A percentile compares a stretch with the other conserved stretches of the same genome.
These are phyloP conservation scores for Oryza punctata DNA, from an alignment of 176 grass and related monocot species.

Conservation along the genomic window DNA sequence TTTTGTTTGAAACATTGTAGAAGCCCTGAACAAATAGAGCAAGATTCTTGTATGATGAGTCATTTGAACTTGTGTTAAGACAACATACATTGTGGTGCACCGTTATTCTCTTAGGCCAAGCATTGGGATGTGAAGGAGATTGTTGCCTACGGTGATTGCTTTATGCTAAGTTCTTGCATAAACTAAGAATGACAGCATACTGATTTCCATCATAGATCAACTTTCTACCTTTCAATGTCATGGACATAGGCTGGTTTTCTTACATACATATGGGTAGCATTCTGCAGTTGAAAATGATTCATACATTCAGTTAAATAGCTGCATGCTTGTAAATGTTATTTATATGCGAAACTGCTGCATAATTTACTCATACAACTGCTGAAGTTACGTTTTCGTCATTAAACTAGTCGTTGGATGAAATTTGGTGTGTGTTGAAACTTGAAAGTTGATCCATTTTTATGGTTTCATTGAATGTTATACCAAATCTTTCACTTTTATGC, in stretches of 20 bases:
- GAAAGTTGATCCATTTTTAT: not conserved
- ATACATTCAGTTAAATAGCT: not conserved
- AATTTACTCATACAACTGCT: not conserved
- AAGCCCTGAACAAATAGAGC: slow-evolving; percentile 28
- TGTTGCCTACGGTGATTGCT: not conserved
- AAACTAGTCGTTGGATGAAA: not conserved
- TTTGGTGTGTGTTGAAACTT: not conserved
- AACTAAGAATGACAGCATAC: not conserved
- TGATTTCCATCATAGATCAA: not conserved
- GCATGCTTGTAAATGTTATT: not conserved
- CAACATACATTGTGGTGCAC: not conserved
- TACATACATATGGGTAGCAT: not conserved
- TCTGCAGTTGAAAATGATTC: not conserved
- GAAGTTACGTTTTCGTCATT: not conserved
- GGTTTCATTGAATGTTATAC: not conserved
- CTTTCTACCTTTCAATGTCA: not conserved
- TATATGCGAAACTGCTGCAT: not conserved
- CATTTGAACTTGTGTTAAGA: slow-evolving; percentile 17
- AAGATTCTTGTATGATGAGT: slow-evolving; percentile 23
- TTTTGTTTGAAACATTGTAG: slow-evolving; percentile 23
- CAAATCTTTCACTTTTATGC: not conserved
- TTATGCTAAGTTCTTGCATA: not conserved
- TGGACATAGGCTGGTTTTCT: not conserved
- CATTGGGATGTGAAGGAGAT: not conserved
- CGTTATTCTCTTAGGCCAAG: not conserved